Evolutionary conservation across 2,329 filamentous ascomycete species (phyloP).

Genomic region (Shiraia sp.): DNA sequence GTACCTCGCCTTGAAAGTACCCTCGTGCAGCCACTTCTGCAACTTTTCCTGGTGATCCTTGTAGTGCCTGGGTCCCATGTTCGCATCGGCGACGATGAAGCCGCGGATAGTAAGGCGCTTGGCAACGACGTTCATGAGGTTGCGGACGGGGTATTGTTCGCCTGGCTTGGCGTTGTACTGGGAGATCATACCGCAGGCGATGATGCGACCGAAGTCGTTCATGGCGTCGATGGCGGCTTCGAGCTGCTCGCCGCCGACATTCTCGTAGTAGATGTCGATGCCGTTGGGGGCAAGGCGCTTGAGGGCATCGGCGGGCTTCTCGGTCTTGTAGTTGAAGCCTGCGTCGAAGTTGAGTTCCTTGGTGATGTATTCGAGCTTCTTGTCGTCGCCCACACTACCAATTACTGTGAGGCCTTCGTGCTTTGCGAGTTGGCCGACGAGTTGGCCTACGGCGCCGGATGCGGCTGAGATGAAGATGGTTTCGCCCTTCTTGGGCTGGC

Average conservation of each 20-base stretch:
- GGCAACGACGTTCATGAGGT: slow-evolving; percentile 65
- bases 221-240: slow-evolving; percentile 67
- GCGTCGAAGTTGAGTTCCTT: slow-evolving; percentile 72
- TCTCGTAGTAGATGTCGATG: slow-evolving; percentile 83
- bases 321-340: slow-evolving; percentile 89
- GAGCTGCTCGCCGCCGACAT: slow-evolving; percentile 75
- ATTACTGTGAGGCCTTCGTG: slow-evolving; percentile 78
- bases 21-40: slow-evolving; percentile 75
- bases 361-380: slow-evolving; percentile 75
- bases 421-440: slow-evolving; percentile 84
- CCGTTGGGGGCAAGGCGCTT: slow-evolving; percentile 73
- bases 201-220: slow-evolving; percentile 68
- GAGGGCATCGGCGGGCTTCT: slow-evolving; percentile 70
- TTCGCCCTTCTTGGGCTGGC: slow-evolving; percentile 74
- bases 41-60: slow-evolving; percentile 77
- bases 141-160: slow-evolving; percentile 68
- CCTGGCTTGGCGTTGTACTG: slow-evolving; percentile 69
- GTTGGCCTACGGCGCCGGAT: slow-evolving; percentile 78
- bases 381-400: slow-evolving; percentile 77
- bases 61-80: slow-evolving; percentile 68
- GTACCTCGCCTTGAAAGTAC: slow-evolving; percentile 71
- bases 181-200: slow-evolving; percentile 68
- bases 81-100: slow-evolving; percentile 71
- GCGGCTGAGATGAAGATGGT: slow-evolving; percentile 83
- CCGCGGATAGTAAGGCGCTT: slow-evolving; percentile 74